These are phyloP conservation scores for Chlamydomonas eustigma DNA, from an alignment of 139 green algal species.

Conservation along the genomic window DNA sequence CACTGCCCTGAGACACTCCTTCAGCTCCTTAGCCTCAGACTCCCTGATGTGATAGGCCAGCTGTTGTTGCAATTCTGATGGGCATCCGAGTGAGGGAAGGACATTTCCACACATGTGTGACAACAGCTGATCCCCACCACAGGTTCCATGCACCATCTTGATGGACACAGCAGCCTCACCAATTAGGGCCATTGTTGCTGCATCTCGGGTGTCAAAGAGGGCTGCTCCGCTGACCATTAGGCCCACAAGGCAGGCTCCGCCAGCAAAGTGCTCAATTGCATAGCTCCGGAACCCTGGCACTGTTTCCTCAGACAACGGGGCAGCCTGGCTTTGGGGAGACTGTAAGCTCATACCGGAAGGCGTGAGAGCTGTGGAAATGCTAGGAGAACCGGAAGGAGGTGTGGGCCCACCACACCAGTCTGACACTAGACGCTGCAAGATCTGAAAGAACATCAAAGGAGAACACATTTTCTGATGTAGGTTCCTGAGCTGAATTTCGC, in stretches of 20 bases:
- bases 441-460: too few species aligned
- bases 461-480: too few species aligned
- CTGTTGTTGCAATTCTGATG: constrained; percentile 45
- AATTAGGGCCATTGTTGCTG: constrained; percentile 57
- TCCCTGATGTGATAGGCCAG: constrained; percentile 48
- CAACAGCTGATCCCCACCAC: constrained; percentile 46
- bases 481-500: too few species aligned
- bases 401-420: constrained; percentile 41
- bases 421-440: constrained; percentile 41
- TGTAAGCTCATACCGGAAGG: too few species aligned
- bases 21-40: constrained; percentile 49
- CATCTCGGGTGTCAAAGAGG: constrained; percentile 56
- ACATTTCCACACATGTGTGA: constrained; percentile 45
- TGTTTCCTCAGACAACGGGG: constrained; percentile 20
- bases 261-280: constrained; percentile 52
- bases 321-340: neutral
- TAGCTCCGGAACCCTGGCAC: constrained; percentile 50
- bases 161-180: constrained; percentile 49
- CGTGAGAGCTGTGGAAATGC: neutral
- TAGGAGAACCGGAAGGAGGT: neutral
- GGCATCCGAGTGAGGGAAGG: constrained; percentile 41
- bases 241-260: constrained; percentile 52
- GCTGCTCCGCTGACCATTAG: constrained; percentile 26
- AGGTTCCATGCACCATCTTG: constrained; percentile 46
- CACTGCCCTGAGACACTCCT: constrained; percentile 45